Evolutionary conservation across 805 yeast genomes (phyloP).

Genomic region (Metschnikowia bowlesiae): DNA sequence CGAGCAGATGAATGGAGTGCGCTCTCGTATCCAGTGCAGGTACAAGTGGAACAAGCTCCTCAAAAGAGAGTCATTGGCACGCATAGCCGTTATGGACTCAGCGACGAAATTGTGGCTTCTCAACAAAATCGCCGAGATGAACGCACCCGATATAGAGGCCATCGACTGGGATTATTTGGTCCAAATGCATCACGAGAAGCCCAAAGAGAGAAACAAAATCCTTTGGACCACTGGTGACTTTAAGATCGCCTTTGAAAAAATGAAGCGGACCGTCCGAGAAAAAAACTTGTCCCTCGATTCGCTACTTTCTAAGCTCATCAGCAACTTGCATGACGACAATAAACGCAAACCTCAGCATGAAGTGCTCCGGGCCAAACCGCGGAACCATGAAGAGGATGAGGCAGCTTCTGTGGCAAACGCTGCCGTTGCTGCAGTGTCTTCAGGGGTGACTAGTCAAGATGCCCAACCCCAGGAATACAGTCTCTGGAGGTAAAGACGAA

Average conservation of each 20-base stretch:
- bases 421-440: slow-evolving; percentile 35
- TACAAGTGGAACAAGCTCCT: slow-evolving; percentile 89
- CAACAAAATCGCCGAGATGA: slow-evolving; percentile 24
- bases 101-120: slow-evolving; percentile 38
- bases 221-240: slow-evolving; percentile 61
- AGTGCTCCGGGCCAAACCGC: slow-evolving; percentile 9
- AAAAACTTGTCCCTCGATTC: slow-evolving; percentile 13
- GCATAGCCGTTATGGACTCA: slow-evolving; percentile 29
- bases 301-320: slow-evolving; percentile 13
- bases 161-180: slow-evolving; percentile 36
- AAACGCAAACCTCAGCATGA: slow-evolving; percentile 5
- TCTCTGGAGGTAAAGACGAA: slow-evolving; percentile 27
- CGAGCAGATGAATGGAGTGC: slow-evolving; percentile 81
- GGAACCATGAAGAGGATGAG: slow-evolving; percentile 17
- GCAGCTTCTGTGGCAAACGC: slow-evolving; percentile 34
- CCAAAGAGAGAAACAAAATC: slow-evolving; percentile 16
- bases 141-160: slow-evolving; percentile 22
- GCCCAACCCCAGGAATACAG: slow-evolving; percentile 34
- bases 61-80: slow-evolving; percentile 46
- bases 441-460: slow-evolving; percentile 24
- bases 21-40: slow-evolving; percentile 91
- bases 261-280: slow-evolving; percentile 51
- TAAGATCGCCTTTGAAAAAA: slow-evolving; percentile 54
- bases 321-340: slow-evolving; percentile 6
- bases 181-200: slow-evolving; percentile 26